These are phyloP conservation scores for Tympanopsis confertula DNA, from an alignment of 2,329 filamentous ascomycete genomes.

Conservation along the genomic window DNA sequence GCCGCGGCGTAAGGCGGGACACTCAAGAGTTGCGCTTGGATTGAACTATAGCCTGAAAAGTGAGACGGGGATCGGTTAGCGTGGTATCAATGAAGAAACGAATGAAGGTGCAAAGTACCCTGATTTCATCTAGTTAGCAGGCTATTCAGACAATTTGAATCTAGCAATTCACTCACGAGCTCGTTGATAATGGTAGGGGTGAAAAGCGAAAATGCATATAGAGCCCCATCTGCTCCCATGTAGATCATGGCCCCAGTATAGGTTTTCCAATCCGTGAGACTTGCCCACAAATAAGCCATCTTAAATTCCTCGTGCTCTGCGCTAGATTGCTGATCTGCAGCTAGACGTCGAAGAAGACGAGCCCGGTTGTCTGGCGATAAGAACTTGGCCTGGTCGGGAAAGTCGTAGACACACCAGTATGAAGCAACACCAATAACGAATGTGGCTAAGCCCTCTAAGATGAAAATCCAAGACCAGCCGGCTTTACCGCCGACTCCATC, in stretches of 20 bases:
- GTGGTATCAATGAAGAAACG: slow-evolving; percentile 4
- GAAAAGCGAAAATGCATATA: slow-evolving; percentile 70
- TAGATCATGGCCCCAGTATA: slow-evolving; percentile 66
- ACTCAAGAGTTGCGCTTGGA: slow-evolving; percentile 58
- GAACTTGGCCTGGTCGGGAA: slow-evolving; percentile 66
- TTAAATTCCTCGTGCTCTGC: slow-evolving; percentile 67
- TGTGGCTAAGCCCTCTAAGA: slow-evolving; percentile 60
- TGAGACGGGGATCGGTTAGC: slow-evolving; percentile 18
- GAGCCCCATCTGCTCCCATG: slow-evolving; percentile 61
- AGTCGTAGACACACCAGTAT: slow-evolving; percentile 75
- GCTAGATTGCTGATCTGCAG: slow-evolving; percentile 61
- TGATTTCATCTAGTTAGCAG: slow-evolving; percentile 3
- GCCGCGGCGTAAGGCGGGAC: slow-evolving; percentile 69
- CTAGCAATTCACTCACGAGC: slow-evolving; percentile 25
- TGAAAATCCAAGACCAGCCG: slow-evolving; percentile 57
- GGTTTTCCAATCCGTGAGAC: slow-evolving; percentile 75
- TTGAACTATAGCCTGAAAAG: slow-evolving; percentile 36
- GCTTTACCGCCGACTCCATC: slow-evolving; percentile 43
- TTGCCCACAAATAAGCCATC: slow-evolving; percentile 59
- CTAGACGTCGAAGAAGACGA: slow-evolving; percentile 61
- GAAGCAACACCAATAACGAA: slow-evolving; percentile 55
- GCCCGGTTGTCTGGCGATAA: slow-evolving; percentile 57
- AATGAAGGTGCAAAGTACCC: slow-evolving; percentile 22
- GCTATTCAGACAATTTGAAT: background rate
- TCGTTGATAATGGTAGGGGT: slow-evolving; percentile 66